Evolutionary conservation across 768 basidiomycete genomes (phyloP).

Genomic region (Clavaria fumosa): DNA sequence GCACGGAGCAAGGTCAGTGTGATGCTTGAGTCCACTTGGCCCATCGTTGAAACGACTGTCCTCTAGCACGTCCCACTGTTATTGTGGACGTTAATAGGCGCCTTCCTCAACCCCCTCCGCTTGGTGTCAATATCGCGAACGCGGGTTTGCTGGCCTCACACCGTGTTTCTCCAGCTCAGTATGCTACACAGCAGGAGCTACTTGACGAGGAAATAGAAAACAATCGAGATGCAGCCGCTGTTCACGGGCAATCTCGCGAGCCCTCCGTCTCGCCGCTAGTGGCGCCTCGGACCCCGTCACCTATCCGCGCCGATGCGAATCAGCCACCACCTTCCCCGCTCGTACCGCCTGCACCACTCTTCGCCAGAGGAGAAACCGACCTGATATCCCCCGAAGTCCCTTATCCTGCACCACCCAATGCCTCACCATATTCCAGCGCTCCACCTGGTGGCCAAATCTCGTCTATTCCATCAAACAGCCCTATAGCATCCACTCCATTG

Average conservation of each 20-base stretch:
- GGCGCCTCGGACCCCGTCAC: too few species aligned
- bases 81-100: too few species aligned
- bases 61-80: too few species aligned
- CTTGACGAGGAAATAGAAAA: conserved; percentile 33
- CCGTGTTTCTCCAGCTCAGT: conserved; percentile 2
- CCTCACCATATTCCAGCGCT: conserved; percentile 20
- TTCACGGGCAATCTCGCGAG: conserved; percentile 51
- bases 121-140: too few species aligned
- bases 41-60: too few species aligned
- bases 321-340: conserved; percentile 10
- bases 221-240: conserved; percentile 49
- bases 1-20: neutral
- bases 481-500: conserved; percentile 13
- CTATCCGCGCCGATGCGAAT: neutral
- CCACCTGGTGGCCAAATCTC: conserved; percentile 20
- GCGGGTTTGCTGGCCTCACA: too few species aligned
- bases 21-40: too few species aligned
- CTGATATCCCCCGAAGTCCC: conserved; percentile 4
- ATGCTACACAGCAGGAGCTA: conserved; percentile 25
- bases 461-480: conserved; percentile 21
- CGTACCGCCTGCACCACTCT: conserved; percentile 26
- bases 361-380: conserved; percentile 15
- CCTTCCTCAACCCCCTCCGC: too few species aligned
- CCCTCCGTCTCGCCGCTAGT: conserved; percentile 44
- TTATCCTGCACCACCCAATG: conserved; percentile 2